Conservation (phyloP, 2,329 filamentous ascomycete species). For the Gnomoniopsis smithogilvyi region DNA sequence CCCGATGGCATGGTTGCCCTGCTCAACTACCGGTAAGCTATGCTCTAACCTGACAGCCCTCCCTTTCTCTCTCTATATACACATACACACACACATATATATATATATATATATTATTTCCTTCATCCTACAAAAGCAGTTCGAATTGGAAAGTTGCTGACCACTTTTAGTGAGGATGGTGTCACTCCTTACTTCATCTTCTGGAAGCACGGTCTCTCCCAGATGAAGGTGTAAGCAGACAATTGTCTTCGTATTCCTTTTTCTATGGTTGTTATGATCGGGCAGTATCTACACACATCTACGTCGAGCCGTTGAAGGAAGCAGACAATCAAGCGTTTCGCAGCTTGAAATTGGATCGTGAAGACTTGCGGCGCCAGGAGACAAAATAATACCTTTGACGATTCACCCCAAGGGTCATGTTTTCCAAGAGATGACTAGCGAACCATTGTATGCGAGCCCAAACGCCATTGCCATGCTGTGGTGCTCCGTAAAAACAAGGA, state of each 20-base stretch:
- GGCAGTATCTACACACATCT: neutral
- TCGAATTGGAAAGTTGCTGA: neutral
- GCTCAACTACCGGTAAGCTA: slow-evolving; percentile 76
- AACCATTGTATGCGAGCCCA: neutral
- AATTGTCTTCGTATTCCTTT: neutral
- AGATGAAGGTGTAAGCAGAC: slow-evolving; percentile 80
- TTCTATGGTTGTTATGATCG: slow-evolving; percentile 3
- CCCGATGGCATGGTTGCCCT: slow-evolving; percentile 91
- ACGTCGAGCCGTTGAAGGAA: neutral
- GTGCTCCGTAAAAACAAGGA: neutral
- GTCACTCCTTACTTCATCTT: slow-evolving; percentile 82
- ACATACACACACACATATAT: no score
- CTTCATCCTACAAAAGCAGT: neutral
- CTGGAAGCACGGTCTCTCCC: slow-evolving; percentile 92
- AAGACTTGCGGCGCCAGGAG: slow-evolving; percentile 1
- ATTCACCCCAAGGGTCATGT: neutral
- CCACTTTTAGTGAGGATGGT: slow-evolving; percentile 65
- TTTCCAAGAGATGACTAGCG: neutral
- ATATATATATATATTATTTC: neutral
- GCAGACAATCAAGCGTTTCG: slow-evolving; percentile 8
- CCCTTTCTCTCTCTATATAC: no score
- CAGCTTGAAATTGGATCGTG: slow-evolving; percentile 10
- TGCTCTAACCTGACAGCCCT: neutral
- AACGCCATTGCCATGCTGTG: slow-evolving; percentile 13
- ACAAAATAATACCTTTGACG: slow-evolving; percentile 18